Conservation (phyloP, 2,329 filamentous ascomycete species). For the Ophiostoma ulmi region DNA sequence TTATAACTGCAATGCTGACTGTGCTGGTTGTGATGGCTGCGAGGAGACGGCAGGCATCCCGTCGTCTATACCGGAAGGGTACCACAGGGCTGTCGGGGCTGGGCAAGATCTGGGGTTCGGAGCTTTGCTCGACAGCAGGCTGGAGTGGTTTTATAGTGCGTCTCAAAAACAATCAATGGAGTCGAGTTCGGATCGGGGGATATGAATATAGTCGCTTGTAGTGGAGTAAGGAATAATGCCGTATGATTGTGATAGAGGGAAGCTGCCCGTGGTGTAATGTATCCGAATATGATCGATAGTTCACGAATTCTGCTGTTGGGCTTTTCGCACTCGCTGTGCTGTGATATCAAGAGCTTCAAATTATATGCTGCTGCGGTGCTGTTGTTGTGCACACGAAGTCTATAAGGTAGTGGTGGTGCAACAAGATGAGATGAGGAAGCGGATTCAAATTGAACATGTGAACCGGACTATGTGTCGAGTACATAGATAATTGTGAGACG, state of each 20-base stretch:
- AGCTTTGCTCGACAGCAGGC: background rate
- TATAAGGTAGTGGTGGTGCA: background rate
- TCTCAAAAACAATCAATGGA: background rate
- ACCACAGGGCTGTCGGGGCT: conserved; percentile 8
- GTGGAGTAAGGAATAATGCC: background rate
- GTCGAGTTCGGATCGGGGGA: background rate
- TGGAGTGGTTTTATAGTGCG: background rate
- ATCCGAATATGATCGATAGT: background rate
- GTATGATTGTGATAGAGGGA: background rate
- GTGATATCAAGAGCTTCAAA: background rate
- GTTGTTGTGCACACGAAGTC: background rate
- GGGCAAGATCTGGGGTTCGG: background rate
- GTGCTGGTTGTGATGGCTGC: background rate
- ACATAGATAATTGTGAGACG: background rate
- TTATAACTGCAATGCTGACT: background rate
- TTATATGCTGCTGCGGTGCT: background rate
- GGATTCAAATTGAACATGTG: background rate
- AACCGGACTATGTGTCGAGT: background rate
- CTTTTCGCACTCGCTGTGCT: background rate
- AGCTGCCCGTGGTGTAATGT: background rate
- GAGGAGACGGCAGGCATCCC: conserved; percentile 8
- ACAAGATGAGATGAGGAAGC: background rate
- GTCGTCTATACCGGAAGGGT: conserved; percentile 11
- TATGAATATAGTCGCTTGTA: background rate
- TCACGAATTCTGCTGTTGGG: background rate